Evolutionary conservation across 148 eudicot species (phyloP).

Genomic region (Persicaria tinctoria): DNA sequence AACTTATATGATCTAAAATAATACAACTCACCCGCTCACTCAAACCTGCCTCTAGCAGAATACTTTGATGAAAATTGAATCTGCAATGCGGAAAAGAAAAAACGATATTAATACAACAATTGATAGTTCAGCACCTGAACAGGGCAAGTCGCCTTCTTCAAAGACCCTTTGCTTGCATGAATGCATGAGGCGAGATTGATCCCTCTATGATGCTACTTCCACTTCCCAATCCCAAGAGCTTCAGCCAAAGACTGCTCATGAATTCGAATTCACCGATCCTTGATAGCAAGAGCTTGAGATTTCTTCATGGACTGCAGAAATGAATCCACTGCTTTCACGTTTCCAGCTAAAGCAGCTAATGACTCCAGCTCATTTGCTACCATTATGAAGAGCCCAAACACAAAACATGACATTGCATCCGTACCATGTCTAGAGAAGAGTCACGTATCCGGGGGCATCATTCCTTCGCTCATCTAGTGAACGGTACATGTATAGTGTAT

Average conservation of each 20-base stretch:
- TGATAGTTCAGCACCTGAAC: conserved; percentile 1
- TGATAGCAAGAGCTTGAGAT: not conserved
- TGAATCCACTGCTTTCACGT: not conserved
- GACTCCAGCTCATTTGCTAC: not conserved
- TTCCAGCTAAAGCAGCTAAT: not conserved
- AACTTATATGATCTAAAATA: not conserved
- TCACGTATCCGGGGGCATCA: conserved; percentile 55
- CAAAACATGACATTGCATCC: not conserved
- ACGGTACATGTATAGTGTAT: conserved; percentile 63
- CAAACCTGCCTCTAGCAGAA: not conserved
- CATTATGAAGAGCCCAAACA: not conserved
- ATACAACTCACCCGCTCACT: not conserved
- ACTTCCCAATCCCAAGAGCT: not conserved
- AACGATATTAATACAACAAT: not conserved
- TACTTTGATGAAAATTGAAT: not conserved
- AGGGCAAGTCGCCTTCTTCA: not conserved
- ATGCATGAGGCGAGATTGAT: not conserved
- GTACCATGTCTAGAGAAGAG: conserved; percentile 21
- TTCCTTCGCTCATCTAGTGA: conserved; percentile 66
- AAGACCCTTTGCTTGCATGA: not conserved
- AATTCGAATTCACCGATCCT: not conserved
- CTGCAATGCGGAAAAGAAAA: not conserved
- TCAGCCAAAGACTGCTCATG: not conserved
- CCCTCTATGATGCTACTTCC: not conserved
- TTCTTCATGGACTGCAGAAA: not conserved